These are phyloP conservation scores for Roridomyces roridus DNA, from an alignment of 768 basidiomycete genomes.

Conservation along the genomic window DNA sequence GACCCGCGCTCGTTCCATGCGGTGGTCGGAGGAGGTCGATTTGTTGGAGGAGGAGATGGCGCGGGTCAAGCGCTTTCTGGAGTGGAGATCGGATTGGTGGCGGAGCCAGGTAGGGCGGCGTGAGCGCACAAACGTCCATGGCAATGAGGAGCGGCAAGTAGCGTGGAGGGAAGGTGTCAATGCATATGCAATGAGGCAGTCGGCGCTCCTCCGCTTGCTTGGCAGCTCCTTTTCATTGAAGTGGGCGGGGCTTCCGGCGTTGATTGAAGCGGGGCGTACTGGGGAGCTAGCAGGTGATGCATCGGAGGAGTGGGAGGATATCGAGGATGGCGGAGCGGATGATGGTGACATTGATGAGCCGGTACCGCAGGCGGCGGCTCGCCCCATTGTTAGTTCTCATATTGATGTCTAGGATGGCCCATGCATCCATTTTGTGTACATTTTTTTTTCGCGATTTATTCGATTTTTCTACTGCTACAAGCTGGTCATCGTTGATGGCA, in stretches of 20 bases:
- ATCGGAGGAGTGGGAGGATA: no score
- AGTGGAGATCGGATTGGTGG: constrained; percentile 22
- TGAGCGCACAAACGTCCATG: no score
- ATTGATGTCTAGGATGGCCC: no score
- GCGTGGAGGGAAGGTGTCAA: constrained; percentile 13
- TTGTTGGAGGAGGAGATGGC: constrained; percentile 35
- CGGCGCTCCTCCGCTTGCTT: neutral
- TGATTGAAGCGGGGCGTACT: neutral
- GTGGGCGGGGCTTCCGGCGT: neutral
- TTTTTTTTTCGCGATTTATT: no score
- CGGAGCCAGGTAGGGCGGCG: neutral
- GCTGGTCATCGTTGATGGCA: no score
- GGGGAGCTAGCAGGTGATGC: neutral
- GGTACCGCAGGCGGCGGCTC: no score
- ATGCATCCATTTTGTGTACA: no score
- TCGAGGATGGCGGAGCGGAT: no score
- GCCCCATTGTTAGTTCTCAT: no score
- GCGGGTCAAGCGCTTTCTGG: constrained; percentile 23
- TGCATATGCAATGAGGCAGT: constrained; percentile 18
- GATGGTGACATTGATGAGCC: no score
- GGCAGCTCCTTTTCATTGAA: neutral
- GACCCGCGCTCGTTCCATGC: constrained; percentile 20
- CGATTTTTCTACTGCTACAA: no score
- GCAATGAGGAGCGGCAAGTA: neutral
- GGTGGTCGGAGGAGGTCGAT: constrained; percentile 31